phyloP scores from a whole-genome alignment of 257 asterid species.

The Perilla frutescens region DNA sequence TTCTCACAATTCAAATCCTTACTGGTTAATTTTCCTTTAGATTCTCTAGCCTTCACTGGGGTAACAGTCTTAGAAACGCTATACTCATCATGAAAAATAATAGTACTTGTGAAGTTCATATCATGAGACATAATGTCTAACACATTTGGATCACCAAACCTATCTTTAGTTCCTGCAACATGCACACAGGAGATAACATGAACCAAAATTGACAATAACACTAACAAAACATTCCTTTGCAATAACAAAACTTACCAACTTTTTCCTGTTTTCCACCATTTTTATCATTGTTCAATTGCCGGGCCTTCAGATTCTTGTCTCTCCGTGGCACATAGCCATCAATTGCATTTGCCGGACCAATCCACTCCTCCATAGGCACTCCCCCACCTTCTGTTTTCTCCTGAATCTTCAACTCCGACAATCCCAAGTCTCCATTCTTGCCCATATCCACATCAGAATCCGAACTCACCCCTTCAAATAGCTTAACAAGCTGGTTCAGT shows the following conservation, averaged over 20 bases:
- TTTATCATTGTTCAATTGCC: constrained; percentile 33
- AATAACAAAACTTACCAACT: constrained; percentile 30
- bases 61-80: constrained; percentile 53
- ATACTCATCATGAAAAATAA: constrained; percentile 72
- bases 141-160: constrained; percentile 36
- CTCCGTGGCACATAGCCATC: constrained; percentile 91
- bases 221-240: background rate
- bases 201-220: constrained; percentile 22
- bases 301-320: constrained; percentile 43
- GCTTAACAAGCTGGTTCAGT: constrained; percentile 58
- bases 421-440: constrained; percentile 57
- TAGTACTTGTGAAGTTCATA: constrained; percentile 63
- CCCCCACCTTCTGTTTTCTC: constrained; percentile 70
- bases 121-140: constrained; percentile 48
- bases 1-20: constrained; percentile 34
- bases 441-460: constrained; percentile 53
- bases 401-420: constrained; percentile 67
- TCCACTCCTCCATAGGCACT: constrained; percentile 85
- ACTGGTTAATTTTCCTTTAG: constrained; percentile 39
- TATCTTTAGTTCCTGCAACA: constrained; percentile 57
- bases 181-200: constrained; percentile 39
- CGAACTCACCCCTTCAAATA: constrained; percentile 53
- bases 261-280: constrained; percentile 48
- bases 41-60: constrained; percentile 39
- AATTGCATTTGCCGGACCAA: constrained; percentile 90